Base-by-base conservation (phyloP, 441 rosid genomes). In the Populus tomentosa region DNA sequence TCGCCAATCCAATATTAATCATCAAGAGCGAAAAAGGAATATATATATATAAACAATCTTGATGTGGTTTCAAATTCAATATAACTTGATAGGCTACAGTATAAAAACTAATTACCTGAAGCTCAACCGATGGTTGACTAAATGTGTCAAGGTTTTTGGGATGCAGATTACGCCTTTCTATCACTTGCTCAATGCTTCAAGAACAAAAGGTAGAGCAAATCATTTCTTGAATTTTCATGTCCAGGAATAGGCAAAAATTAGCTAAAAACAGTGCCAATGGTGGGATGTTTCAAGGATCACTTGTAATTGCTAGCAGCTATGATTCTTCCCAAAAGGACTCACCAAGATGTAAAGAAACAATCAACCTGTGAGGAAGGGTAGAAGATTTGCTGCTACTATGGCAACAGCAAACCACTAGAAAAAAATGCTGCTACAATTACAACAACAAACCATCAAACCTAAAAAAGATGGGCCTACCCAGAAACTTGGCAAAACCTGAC, bases 171-270 rank as follows among this genome's bases (percentile, higher is more conserved):
- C 74, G 78, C 75, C 82, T 83, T 59, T 83, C 85, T 50, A 86
- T 75, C 72, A 86, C 84, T 79, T 82, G 84, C 65, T 67, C 65
- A 75, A 76, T 40, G 67, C 90, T 88, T 73, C 32, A 65, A 53
- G 61, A 23, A 40, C 7, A 50, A 16, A 70, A 70, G 11, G 10
- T 13, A 63, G 63, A 28, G 33, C 42, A 56, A 53, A 24, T 68
- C 35, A 68, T 18, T 76, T 23, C 30, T 67, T 35, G 40, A 33
- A 3, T 24, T 26, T 20, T 21, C 23, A 20, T 53, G 62, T 18
- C 62, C 21, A 53, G 0, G 23, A 53, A 53, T 18, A 53, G 21
- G 10, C 21, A 53, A 53, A 6, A 18, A 53, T 23, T 53, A 18
- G 9, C 62, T 6, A 50, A 50, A 16, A 53, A 53, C 62, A 53